phyloP scores from a whole-genome alignment of 225 moss, liverwort and hornwort genomes.

The Straminergon stramineum region DNA sequence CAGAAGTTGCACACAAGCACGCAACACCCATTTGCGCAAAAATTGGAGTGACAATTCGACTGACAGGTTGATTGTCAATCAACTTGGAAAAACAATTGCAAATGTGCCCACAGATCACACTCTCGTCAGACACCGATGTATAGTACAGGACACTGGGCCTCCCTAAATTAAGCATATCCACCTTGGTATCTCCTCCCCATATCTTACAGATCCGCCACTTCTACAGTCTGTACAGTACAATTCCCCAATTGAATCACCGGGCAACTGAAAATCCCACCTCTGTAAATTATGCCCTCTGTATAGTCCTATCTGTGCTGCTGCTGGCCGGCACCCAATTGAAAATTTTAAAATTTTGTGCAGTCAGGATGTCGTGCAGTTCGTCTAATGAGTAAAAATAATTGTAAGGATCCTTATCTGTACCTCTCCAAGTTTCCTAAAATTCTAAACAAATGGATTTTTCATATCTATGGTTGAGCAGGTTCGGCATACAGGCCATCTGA shows the following conservation, averaged over 20 bases:
- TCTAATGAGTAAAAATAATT: not conserved
- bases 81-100: not conserved
- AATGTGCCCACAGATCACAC: not conserved
- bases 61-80: not conserved
- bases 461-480: constrained; percentile 17
- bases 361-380: too few relatives aligned
- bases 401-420: not conserved
- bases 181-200: not conserved
- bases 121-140: not conserved
- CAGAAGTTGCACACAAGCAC: not conserved
- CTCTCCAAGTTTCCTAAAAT: not conserved
- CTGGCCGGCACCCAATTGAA: not conserved
- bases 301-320: not conserved
- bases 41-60: not conserved
- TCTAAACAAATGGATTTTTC: constrained; percentile 27
- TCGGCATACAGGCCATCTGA: constrained; percentile 25
- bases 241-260: not conserved
- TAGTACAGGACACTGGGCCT: not conserved
- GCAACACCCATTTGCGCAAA: not conserved
- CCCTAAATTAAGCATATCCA: not conserved
- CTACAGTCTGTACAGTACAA: constrained; percentile 28
- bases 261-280: not conserved
- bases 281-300: not conserved
- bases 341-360: not conserved
- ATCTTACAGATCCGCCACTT: constrained; percentile 16